A percentile compares a stretch with the other conserved stretches of the same genome.
These are phyloP conservation scores for Favolaschia claudopus DNA, from an alignment of 768 basidiomycete species.

Conservation along the genomic window DNA sequence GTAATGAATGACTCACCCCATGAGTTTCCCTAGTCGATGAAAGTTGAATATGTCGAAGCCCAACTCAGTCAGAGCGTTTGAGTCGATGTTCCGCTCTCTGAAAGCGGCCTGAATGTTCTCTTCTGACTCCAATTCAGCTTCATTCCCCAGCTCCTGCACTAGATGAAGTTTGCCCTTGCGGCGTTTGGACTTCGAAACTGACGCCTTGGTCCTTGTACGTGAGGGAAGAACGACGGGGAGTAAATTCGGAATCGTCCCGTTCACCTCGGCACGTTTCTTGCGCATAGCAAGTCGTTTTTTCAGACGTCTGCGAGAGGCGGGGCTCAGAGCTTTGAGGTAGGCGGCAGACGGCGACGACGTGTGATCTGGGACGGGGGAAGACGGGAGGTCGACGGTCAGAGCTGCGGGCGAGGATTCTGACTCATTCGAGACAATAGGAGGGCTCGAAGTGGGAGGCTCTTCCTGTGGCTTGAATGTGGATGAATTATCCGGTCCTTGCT, in stretches of 20 bases:
- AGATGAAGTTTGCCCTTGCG: too few relatives aligned
- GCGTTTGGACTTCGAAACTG: neutral
- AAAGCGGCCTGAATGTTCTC: slow-evolving; percentile 55
- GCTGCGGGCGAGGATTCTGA: slow-evolving; percentile 4
- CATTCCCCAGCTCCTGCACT: too few relatives aligned
- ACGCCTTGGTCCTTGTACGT: slow-evolving; percentile 30
- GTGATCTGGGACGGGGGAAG: slow-evolving; percentile 11
- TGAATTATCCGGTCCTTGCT: too few relatives aligned
- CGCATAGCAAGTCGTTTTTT: slow-evolving; percentile 78
- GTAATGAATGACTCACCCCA: slow-evolving; percentile 42
- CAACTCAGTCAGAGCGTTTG: slow-evolving; percentile 45
- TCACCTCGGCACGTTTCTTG: slow-evolving; percentile 62
- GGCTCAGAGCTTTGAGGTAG: slow-evolving; percentile 45
- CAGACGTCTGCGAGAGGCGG: slow-evolving; percentile 59
- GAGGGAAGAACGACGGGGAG: slow-evolving; percentile 42
- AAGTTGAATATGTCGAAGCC: slow-evolving; percentile 61
- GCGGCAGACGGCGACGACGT: slow-evolving; percentile 1
- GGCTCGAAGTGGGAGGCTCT: neutral
- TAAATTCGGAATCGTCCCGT: slow-evolving; percentile 43
- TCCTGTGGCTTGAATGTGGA: too few relatives aligned
- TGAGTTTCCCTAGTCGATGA: slow-evolving; percentile 43
- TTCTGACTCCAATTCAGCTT: too few relatives aligned
- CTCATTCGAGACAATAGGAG: neutral
- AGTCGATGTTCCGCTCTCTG: slow-evolving; percentile 52
- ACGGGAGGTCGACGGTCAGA: slow-evolving; percentile 6